Percentiles rank a stretch among this genome's conserved stretches.
phyloP scores from a whole-genome alignment of 495 filamentous ascomycete species.

The Penicillium longicatenatum region DNA sequence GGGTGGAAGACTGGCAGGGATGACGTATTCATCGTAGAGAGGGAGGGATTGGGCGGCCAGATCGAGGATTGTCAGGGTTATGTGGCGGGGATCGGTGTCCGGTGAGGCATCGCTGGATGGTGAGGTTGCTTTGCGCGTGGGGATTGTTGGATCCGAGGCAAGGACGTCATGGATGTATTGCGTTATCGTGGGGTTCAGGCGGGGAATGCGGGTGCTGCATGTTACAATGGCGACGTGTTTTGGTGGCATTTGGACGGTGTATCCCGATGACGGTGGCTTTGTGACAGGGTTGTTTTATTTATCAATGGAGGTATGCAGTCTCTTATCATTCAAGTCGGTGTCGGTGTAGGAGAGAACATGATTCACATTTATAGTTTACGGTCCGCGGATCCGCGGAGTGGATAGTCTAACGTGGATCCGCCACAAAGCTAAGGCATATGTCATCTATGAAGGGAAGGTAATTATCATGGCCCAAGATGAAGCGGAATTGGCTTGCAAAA shows the following conservation, averaged over 20 bases:
- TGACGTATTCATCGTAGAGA: constrained; percentile 55
- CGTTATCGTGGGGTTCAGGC: constrained; percentile 32
- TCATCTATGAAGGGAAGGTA: neutral
- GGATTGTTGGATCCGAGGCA: constrained; percentile 19
- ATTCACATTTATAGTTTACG: neutral
- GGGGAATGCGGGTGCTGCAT: constrained; percentile 30
- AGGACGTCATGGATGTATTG: constrained; percentile 32
- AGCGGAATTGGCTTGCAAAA: neutral
- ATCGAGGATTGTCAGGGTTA: constrained; percentile 43
- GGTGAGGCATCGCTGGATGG: neutral
- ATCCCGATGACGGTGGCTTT: neutral
- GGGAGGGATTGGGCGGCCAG: constrained; percentile 54
- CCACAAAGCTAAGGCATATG: neutral
- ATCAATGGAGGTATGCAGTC: neutral
- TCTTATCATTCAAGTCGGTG: too few species aligned
- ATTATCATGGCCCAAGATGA: neutral
- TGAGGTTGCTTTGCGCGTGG: constrained; percentile 16
- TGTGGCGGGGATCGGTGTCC: constrained; percentile 26
- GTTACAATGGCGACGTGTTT: constrained; percentile 30
- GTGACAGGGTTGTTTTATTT: neutral
- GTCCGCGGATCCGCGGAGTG: constrained; percentile 5
- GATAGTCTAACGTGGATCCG: neutral
- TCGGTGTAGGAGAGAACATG: neutral
- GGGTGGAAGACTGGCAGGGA: constrained; percentile 49
- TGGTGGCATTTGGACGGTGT: constrained; percentile 16